A percentile compares a stretch with the other conserved stretches of the same genome.
These are phyloP conservation scores for Tolypocladium tropicale DNA, from an alignment of 2,329 filamentous ascomycete genomes.

Conservation along the genomic window DNA sequence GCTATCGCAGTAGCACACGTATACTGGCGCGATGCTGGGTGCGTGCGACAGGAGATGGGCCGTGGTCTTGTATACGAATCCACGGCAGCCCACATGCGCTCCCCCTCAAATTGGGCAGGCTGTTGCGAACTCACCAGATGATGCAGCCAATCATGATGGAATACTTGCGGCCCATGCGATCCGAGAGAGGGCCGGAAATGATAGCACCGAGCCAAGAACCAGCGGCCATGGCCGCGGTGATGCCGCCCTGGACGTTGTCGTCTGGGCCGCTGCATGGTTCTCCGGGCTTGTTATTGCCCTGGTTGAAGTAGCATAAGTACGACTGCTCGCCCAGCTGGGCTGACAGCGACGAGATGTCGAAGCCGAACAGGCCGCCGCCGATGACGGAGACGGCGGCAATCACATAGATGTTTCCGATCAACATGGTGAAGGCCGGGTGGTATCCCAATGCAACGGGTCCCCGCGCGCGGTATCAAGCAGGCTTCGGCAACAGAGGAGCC, in stretches of 20 bases:
- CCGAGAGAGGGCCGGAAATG: constrained; percentile 36
- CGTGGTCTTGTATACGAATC: neutral
- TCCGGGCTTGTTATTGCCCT: constrained; percentile 20
- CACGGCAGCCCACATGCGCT: neutral
- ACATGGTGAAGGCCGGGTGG: constrained; percentile 9
- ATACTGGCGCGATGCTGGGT: neutral
- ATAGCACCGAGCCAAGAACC: constrained; percentile 40
- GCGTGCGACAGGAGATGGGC: no score
- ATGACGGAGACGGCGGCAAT: constrained; percentile 25
- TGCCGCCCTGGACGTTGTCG: constrained; percentile 37
- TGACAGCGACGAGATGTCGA: constrained; percentile 48
- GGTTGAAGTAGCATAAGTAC: constrained; percentile 28
- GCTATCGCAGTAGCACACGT: neutral
- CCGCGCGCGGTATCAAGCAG: neutral
- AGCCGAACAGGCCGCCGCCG: constrained; percentile 36
- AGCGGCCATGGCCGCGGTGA: constrained; percentile 40
- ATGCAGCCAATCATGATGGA: constrained; percentile 39
- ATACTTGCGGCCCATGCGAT: constrained; percentile 37
- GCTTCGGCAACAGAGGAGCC: neutral
- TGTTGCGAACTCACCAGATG: constrained; percentile 32
- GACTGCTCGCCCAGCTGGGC: constrained; percentile 28
- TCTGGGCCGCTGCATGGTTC: constrained; percentile 22
- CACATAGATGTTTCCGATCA: constrained; percentile 24
- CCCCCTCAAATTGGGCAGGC: neutral
- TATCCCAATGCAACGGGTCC: neutral